Base-by-base conservation (phyloP, 768 basidiomycete species). In the Megacollybia marginata region DNA sequence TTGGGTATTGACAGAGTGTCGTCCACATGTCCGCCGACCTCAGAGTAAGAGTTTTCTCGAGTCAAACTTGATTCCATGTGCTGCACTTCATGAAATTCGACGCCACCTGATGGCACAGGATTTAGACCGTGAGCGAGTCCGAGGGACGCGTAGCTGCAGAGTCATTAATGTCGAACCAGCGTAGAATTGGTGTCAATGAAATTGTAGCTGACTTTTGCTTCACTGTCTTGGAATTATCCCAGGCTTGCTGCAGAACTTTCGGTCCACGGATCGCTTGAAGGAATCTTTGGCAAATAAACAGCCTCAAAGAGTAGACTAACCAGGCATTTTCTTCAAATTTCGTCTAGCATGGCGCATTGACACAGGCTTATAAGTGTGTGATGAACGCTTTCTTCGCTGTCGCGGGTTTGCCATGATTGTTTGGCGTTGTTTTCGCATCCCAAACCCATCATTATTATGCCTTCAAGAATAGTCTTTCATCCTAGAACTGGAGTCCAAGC, bases 211-310 rank as follows among this genome's bases (percentile, higher is more conserved):
- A 95, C 93, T 96, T 97, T 78, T 97, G 94, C 54, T 78, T 79
- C 15, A 94, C 83, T 10, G 93, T 97, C 68, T 89, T 90, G 46
- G 70, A 71, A 56, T 80, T 80, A 65, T 97, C 88, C 93, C 93
- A 97, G 49, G 83, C 82, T 42, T 87, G 82, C 61, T 87, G 88
- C 54, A 96, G 70, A 9, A 77, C 73, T 61, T 85, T 83, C 2
- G 92, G 92, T 5, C 88, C 92, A 48, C 82, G 78, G 53, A 96
- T 83, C 20, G 85, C 88, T 84, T 65, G 55, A 51, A 56, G 50
- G 42, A 6, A 28, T 44, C 35, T 18, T 9, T 31, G 8, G 45
- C 12, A 6, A 32, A 18, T 3, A 4, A 40, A 2, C 15, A 38
- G 42, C 46, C 36, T 38, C 23, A 46, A 47, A 23, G 32, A 31